Base-by-base conservation (phyloP, 75 land plant species). In the Pseudotsuga menziesii region DNA sequence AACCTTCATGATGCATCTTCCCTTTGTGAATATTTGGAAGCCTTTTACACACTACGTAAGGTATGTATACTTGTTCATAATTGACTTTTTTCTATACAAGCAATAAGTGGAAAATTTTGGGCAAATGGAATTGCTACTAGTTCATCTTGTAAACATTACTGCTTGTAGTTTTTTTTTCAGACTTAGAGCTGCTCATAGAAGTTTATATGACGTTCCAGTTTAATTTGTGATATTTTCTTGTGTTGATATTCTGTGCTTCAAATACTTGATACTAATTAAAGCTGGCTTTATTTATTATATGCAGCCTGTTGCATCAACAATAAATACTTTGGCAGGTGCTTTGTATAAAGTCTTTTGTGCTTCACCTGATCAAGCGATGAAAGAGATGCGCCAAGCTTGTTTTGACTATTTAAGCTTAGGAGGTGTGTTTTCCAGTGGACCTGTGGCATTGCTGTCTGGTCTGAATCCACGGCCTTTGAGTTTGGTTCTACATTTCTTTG, bases 281-380 rank as follows among this genome's bases (percentile, higher is more conserved):
- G 54, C 82, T 60, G 98, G 93, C 58, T 62, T 90, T 80, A 44
- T n/a, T 20, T 36, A 56, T 78, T 61, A 41, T 55, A 25, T 91
- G 81, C 90, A 94, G 98, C 98, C 98, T 55, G 89, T 89, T 61
- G 98, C 98, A 62, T 89, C 98, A 11, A 95, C 98, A 3, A 95
- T 95, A 61, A 95, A 95, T 71, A 93, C 96, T 4, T 79, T 95
- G 78, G 98, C 98, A 4, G 96, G 90, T 78, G 96, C 98, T 57
- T 73, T 95, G 39, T 93, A 95, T 78, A 93, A 88, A 78, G 98
- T 95, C 39, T 95, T 93, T 62, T 86, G 88, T 82, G 90, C 91
- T 17, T 95, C 96, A 56, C 88, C 96, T 61, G 98, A 93, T 81
- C 74, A 77, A 66, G 98, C 96, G 22, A 91, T 86, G 82, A 95